phyloP scores from a whole-genome alignment of 75 land plant genomes.

The Cunninghamia lanceolata region DNA sequence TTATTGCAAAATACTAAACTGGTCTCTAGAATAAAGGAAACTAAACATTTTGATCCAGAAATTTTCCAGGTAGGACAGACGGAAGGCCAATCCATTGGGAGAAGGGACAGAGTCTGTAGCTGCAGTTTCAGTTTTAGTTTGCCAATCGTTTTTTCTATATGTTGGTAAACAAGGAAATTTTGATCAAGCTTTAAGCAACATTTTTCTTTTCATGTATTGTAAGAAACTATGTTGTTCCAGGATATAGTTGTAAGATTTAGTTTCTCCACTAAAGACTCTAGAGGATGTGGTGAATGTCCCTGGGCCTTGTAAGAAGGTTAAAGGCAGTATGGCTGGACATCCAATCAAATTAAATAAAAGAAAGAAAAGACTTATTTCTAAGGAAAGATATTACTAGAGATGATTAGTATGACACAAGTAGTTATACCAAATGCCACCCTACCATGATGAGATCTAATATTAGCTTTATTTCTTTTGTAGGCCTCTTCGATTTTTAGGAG shows the following conservation, averaged over 20 bases:
- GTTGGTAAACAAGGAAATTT: background rate
- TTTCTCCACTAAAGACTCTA: background rate
- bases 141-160: background rate
- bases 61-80: too few species aligned
- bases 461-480: too few species aligned
- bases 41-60: background rate
- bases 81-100: too few species aligned
- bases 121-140: background rate
- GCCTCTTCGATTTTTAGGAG: too few species aligned
- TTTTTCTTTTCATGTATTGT: background rate
- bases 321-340: background rate
- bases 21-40: background rate
- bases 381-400: background rate
- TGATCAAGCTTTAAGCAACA: background rate
- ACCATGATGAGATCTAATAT: too few species aligned
- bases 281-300: background rate
- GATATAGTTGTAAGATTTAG: background rate
- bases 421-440: too few species aligned
- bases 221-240: background rate
- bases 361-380: background rate
- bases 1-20: background rate
- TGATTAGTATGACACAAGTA: too few species aligned
- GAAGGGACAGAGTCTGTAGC: background rate
- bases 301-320: background rate
- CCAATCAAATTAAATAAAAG: background rate